These are phyloP conservation scores for Aspergillus pseudoviridinutans DNA, from an alignment of 2,329 filamentous ascomycete species.

Conservation along the genomic window DNA sequence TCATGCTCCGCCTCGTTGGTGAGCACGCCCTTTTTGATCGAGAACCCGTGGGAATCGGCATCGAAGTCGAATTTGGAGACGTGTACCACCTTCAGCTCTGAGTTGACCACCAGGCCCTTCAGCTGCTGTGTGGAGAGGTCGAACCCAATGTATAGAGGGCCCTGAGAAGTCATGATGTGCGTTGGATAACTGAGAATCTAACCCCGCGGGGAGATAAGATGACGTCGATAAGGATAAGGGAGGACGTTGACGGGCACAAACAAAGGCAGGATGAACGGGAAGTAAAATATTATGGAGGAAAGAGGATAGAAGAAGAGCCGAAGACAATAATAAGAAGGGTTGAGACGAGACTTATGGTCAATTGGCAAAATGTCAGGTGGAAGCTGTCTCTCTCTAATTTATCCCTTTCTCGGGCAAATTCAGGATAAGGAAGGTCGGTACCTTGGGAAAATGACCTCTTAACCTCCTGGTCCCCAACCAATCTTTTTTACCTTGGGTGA, in stretches of 20 bases:
- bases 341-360: background rate
- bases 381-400: background rate
- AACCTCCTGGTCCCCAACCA: background rate
- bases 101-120: slow-evolving; percentile 85
- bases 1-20: slow-evolving; percentile 78
- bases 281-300: background rate
- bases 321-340: background rate
- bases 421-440: background rate
- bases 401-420: background rate
- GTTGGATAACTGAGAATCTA: background rate
- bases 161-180: slow-evolving; percentile 37
- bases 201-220: background rate
- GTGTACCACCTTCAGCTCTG: slow-evolving; percentile 73
- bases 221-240: slow-evolving; percentile 3
- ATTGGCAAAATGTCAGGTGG: background rate
- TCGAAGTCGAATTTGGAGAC: slow-evolving; percentile 96
- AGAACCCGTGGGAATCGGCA: slow-evolving; percentile 72
- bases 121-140: slow-evolving; percentile 96
- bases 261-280: background rate
- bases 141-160: slow-evolving; percentile 80
- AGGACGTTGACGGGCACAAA: background rate
- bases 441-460: background rate
- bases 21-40: slow-evolving; percentile 81
- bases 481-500: background rate
- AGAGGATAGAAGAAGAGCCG: background rate